These are phyloP conservation scores for Pisolithus orientalis DNA, from an alignment of 768 basidiomycete genomes.

Conservation along the genomic window DNA sequence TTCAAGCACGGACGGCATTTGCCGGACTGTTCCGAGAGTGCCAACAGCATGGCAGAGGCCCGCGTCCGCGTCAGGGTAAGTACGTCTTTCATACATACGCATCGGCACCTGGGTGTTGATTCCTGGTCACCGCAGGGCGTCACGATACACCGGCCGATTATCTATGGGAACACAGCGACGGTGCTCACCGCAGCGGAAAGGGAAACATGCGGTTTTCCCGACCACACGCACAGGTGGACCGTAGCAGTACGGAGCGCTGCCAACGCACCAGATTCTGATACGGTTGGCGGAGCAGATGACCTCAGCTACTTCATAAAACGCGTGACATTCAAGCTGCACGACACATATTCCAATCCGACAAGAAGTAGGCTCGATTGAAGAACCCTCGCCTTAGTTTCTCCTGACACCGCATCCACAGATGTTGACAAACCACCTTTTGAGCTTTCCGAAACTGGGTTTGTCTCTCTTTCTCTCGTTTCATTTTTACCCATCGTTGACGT, in stretches of 20 bases:
- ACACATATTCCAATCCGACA: constrained; percentile 88
- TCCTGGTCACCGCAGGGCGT: constrained; percentile 52
- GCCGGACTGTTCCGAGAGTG: constrained; percentile 34
- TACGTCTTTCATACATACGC: constrained; percentile 16
- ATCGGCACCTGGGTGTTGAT: constrained; percentile 1
- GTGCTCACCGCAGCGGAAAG: constrained; percentile 72
- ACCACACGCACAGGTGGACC: constrained; percentile 96
- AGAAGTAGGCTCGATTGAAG: constrained; percentile 53
- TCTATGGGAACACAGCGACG: constrained; percentile 91
- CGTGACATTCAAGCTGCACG: constrained; percentile 96
- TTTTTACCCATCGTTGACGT: not conserved
- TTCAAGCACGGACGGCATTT: constrained; percentile 19
- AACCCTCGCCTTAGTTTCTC: not conserved
- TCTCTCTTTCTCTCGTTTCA: not conserved
- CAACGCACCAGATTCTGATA: constrained; percentile 61
- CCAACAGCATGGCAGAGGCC: constrained; percentile 43
- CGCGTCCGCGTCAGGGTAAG: constrained; percentile 77
- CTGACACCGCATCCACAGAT: constrained; percentile 37
- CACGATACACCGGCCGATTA: constrained; percentile 82
- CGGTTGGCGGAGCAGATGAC: constrained; percentile 88
- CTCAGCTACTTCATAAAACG: constrained; percentile 88
- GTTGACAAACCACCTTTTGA: constrained; percentile 93
- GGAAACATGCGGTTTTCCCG: constrained; percentile 45
- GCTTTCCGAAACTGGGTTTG: constrained; percentile 90
- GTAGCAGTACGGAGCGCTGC: constrained; percentile 89